Evolutionary conservation across 2,329 filamentous ascomycete species (phyloP), one percentile per base, ranked within the genome.

Genomic region (Amphichorda felina): DNA sequence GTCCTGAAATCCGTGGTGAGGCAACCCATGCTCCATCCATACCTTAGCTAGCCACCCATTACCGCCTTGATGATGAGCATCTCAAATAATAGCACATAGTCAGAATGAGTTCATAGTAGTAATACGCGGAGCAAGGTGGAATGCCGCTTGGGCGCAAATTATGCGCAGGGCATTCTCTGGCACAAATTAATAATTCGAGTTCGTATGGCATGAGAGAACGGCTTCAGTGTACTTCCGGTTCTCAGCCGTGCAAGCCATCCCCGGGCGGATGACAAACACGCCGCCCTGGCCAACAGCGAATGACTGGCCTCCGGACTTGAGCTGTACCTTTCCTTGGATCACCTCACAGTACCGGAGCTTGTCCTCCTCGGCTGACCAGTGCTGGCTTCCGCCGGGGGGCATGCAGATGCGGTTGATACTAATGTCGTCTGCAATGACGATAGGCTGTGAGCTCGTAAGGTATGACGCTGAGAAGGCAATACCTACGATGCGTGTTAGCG

Each of bases 161-260:
- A n/a, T 10, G 21, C 21, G 6, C 10, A 24, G 21, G 21, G 21
- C 21, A 24, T 24, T n/a, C n/a, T n/a, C n/a, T n/a, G n/a, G n/a
- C n/a, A n/a, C n/a, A 24, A 24, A 10, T 10, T 6, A 24, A 16
- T 38, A 38, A 18, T 38, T 30, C 8, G 31, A 33, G 17, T 17
- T 30, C n/a, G 30, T 33, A 22, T 38, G 31, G 27, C 36, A 38
- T 2, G 30, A 34, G 8, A 38, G 15, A 14, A 58, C 51, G 0
- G 62, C 57, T 38, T 69, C 62, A 3, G 57, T 29, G 38, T 71
- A 70, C 0, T 61, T 45, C 22, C 51, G 48, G 40, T 72, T 72
- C 38, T 56, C 49, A 4, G 61, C 56, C 14, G 46, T 50, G 41
- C 61, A 66, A 2, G 37, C 36, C 34, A 48, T 50, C 0, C 61